These are phyloP conservation scores for Helotiales sp. DNA, from an alignment of 2,329 filamentous ascomycete species.

Conservation along the genomic window DNA sequence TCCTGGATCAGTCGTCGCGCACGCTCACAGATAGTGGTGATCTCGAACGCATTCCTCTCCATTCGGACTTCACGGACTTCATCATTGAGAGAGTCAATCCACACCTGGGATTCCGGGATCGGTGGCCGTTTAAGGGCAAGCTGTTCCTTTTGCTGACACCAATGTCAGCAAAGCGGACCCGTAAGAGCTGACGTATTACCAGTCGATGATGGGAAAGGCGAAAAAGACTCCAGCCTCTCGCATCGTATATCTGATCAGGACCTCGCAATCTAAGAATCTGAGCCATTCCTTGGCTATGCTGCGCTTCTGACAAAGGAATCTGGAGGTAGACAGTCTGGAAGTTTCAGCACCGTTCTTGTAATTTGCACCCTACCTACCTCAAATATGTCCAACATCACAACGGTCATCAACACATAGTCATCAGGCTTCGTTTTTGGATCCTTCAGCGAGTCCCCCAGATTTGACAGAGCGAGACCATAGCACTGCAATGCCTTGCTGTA, in stretches of 20 bases:
- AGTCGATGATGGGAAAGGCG: slow-evolving; percentile 41
- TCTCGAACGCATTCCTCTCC: slow-evolving; percentile 33
- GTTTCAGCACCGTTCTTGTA: background rate
- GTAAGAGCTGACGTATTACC: slow-evolving; percentile 7
- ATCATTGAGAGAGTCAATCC: slow-evolving; percentile 37
- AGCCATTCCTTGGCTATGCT: slow-evolving; percentile 42
- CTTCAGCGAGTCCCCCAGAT: slow-evolving; percentile 36
- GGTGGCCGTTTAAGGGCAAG: slow-evolving; percentile 35
- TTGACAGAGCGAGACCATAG: slow-evolving; percentile 39
- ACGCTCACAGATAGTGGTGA: slow-evolving; percentile 34
- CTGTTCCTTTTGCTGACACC: slow-evolving; percentile 38
- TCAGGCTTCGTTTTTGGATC: slow-evolving; percentile 37
- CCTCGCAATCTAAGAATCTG: slow-evolving; percentile 41
- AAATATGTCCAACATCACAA: slow-evolving; percentile 42
- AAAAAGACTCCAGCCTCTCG: slow-evolving; percentile 42
- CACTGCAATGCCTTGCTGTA: slow-evolving; percentile 34
- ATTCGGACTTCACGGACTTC: slow-evolving; percentile 29
- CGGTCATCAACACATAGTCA: slow-evolving; percentile 43
- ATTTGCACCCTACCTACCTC: slow-evolving; percentile 32
- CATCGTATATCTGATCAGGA: slow-evolving; percentile 36
- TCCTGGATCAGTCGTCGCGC: slow-evolving; percentile 33
- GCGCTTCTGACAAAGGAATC: slow-evolving; percentile 27
- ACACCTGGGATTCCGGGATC: slow-evolving; percentile 32
- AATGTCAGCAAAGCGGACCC: slow-evolving; percentile 6
- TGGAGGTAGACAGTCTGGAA: slow-evolving; percentile 37